Evolutionary conservation across 2,329 filamentous ascomycete species (phyloP), one percentile per base, ranked within the genome.

Genomic region (Aspergillus jensenii): DNA sequence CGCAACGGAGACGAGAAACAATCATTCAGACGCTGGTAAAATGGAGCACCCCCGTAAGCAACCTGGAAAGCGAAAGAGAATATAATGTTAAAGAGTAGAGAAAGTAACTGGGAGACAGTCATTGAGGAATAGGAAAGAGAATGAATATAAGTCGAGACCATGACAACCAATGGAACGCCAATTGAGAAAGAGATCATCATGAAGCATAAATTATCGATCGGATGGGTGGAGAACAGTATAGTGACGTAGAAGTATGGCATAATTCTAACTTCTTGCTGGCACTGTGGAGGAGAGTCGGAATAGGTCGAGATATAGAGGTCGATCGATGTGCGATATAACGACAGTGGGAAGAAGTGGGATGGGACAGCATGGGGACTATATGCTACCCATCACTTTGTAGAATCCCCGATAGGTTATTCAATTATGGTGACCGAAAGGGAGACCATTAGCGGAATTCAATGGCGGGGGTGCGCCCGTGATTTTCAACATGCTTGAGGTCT

Each of bases 401-500:
- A 17, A 23, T 46, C 7, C 23, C 33, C 19, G 15, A 14, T 43
- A 7, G 11, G 48, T 47, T 45, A 52, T 51, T 27, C 33, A 51
- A 51, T 23, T 11, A 39, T 14, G 15, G 6, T 39, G 23, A 48
- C 33, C 27, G 37, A 45, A n/a, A 23, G 45, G 43, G 25, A 12
- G 47, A 33, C 49, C 27, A 51, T 89, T 79, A 93, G 76, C 90
- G 84, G 74, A 98, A 97, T 77, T 99, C 95, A 77, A 96, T 85
- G 61, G 91, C 89, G 67, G 87, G 86, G 74, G 90, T 90, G 76
- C 91, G 95, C 56, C 93, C 93, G 69, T 81, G 84, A 74, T 96
- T 90, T 58, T 90, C 85, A 56, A 97, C 89, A 74, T 96, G 92
- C 75, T 91, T 90, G 67, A 99, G 81, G 71, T 96, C 90, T 66